Conservation (phyloP, 164 flowering plant species). For the Umbellularia californica region DNA sequence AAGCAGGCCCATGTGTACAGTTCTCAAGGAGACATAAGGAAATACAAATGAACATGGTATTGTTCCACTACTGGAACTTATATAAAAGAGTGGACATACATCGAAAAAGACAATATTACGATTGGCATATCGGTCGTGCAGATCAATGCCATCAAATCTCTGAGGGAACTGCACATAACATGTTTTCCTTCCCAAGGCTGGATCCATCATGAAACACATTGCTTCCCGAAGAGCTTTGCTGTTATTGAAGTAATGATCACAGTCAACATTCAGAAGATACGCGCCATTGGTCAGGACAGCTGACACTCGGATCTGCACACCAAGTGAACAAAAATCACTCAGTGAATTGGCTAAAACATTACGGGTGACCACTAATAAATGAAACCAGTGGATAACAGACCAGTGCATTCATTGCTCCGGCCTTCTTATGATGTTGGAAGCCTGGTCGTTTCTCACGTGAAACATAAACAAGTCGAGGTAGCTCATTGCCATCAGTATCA, state of each 20-base stretch:
- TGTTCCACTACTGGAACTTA: too few species aligned
- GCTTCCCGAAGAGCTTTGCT: slow-evolving; percentile 97
- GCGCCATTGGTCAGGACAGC: slow-evolving; percentile 98
- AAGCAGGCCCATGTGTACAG: too few species aligned
- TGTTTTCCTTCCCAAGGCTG: slow-evolving; percentile 74
- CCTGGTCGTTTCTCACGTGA: slow-evolving; percentile 99
- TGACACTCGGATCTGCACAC: slow-evolving; percentile 87
- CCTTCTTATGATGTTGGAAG: slow-evolving; percentile 98
- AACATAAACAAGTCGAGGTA: slow-evolving; percentile 96
- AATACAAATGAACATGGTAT: too few species aligned
- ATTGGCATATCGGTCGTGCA: slow-evolving; percentile 98
- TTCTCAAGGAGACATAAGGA: too few species aligned
- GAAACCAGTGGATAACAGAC: slow-evolving; percentile 32
- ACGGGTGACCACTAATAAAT: background rate
- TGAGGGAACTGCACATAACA: slow-evolving; percentile 98
- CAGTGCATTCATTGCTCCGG: slow-evolving; percentile 99
- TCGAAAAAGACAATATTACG: slow-evolving; percentile 96
- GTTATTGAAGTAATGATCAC: slow-evolving; percentile 99
- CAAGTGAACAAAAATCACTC: background rate
- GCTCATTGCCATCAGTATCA: slow-evolving; percentile 94
- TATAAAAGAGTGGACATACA: slow-evolving; percentile 31
- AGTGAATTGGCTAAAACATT: too few species aligned
- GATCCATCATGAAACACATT: slow-evolving; percentile 99
- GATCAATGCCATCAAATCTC: slow-evolving; percentile 96
- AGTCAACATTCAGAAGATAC: slow-evolving; percentile 92